phyloP scores from a whole-genome alignment of 768 basidiomycete species.

The Mycena indigotica region DNA sequence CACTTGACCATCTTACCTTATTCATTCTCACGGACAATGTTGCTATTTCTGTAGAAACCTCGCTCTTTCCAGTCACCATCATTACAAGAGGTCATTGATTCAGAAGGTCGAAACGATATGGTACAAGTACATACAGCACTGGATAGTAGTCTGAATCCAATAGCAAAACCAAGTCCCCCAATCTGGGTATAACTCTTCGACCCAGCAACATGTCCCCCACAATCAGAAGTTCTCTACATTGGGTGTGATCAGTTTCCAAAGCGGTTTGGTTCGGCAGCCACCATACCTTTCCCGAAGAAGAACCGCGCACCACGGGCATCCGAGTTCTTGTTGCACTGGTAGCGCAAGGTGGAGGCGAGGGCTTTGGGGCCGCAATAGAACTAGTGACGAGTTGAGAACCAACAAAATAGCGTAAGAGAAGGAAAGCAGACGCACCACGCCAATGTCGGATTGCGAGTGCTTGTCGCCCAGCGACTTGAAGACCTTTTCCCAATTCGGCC shows the following conservation, averaged over 20 bases:
- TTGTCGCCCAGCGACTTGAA: slow-evolving; percentile 75
- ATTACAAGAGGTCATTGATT: too few species aligned
- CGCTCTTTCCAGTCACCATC: too few species aligned
- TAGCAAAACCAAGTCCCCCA: neutral
- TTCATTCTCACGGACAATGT: neutral
- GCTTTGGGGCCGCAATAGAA: slow-evolving; percentile 68
- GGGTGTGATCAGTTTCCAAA: neutral
- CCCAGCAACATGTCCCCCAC: neutral
- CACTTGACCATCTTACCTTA: neutral
- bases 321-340: slow-evolving; percentile 65
- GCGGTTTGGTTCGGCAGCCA: neutral
- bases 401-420: neutral
- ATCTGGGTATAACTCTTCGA: neutral
- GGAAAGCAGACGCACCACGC: slow-evolving; percentile 60
- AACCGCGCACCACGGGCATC: slow-evolving; percentile 57
- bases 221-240: neutral
- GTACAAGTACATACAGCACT: neutral
- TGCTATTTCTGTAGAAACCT: too few species aligned
- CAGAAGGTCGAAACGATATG: too few species aligned
- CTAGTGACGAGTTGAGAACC: neutral
- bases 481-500: slow-evolving; percentile 84
- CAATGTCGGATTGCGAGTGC: slow-evolving; percentile 87
- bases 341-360: slow-evolving; percentile 53
- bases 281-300: slow-evolving; percentile 65
- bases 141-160: neutral